These are phyloP conservation scores for Hymenochaete sp. DNA, from an alignment of 1,284 basidiomycete genomes.

Conservation along the genomic window DNA sequence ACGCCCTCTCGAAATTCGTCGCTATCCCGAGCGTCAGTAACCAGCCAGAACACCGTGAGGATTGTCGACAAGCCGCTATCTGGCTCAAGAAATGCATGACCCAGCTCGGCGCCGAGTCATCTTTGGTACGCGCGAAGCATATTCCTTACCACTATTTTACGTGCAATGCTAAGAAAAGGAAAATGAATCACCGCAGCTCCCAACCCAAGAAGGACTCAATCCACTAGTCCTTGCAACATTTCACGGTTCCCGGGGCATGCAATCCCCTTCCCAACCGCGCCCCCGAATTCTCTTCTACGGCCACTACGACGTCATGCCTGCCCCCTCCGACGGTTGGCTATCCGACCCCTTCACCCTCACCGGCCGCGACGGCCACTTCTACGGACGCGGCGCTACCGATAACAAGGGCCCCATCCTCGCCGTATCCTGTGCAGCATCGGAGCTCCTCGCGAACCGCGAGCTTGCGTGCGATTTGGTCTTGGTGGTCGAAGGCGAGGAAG, in stretches of 20 bases:
- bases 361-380: constrained; percentile 87
- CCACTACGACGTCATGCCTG: constrained; percentile 91
- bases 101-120: constrained; percentile 76
- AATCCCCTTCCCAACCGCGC: constrained; percentile 38
- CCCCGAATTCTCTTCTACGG: constrained; percentile 84
- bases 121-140: constrained; percentile 49
- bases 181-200: constrained; percentile 37
- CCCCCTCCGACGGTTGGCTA: constrained; percentile 68
- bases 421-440: constrained; percentile 81
- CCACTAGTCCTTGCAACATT: constrained; percentile 86
- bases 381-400: constrained; percentile 87
- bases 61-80: constrained; percentile 87
- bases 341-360: constrained; percentile 78
- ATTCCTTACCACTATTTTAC: background rate
- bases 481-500: constrained; percentile 94
- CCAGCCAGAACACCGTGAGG: constrained; percentile 61
- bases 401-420: constrained; percentile 94
- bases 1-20: constrained; percentile 79
- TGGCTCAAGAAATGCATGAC: constrained; percentile 82
- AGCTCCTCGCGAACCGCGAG: constrained; percentile 62
- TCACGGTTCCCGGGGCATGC: constrained; percentile 41
- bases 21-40: constrained; percentile 82
- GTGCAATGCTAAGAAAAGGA: background rate
- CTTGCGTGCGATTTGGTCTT: constrained; percentile 86
- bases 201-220: constrained; percentile 57